These are phyloP conservation scores for Moricandia arvensis DNA, from an alignment of 345 rosid species.

Conservation along the genomic window DNA sequence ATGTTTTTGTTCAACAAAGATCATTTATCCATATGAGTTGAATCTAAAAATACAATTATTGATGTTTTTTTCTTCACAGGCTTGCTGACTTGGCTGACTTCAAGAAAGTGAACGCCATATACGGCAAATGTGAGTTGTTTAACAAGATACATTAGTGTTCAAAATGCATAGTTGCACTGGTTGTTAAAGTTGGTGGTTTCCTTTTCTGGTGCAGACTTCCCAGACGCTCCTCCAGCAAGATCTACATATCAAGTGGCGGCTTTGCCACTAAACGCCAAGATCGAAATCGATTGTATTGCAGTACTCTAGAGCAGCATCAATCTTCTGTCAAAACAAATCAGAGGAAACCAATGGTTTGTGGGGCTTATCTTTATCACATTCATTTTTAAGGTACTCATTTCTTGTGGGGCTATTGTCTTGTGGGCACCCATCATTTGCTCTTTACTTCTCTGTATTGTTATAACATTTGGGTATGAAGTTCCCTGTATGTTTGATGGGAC, in stretches of 20 bases:
- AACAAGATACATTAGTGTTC: background rate
- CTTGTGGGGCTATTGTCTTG: background rate
- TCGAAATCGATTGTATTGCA: slow-evolving; percentile 95
- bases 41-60: background rate
- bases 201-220: slow-evolving; percentile 64
- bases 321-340: slow-evolving; percentile 15
- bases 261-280: slow-evolving; percentile 80
- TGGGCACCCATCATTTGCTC: too few relatives aligned
- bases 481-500: too few relatives aligned
- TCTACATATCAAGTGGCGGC: slow-evolving; percentile 95
- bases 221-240: slow-evolving; percentile 78
- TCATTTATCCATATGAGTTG: background rate
- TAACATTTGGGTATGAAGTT: too few relatives aligned
- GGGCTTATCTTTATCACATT: background rate
- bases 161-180: background rate
- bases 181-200: background rate
- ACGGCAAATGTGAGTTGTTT: slow-evolving; percentile 79
- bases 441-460: background rate
- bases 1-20: background rate
- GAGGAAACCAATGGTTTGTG: slow-evolving; percentile 6
- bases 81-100: slow-evolving; percentile 90
- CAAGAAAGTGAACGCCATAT: slow-evolving; percentile 92
- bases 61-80: slow-evolving; percentile 45
- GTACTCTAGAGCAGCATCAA: slow-evolving; percentile 40
- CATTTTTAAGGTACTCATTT: background rate